Evolutionary conservation across 352 stramenopile genomes (phyloP).

Genomic region (Phytophthora quininea): DNA sequence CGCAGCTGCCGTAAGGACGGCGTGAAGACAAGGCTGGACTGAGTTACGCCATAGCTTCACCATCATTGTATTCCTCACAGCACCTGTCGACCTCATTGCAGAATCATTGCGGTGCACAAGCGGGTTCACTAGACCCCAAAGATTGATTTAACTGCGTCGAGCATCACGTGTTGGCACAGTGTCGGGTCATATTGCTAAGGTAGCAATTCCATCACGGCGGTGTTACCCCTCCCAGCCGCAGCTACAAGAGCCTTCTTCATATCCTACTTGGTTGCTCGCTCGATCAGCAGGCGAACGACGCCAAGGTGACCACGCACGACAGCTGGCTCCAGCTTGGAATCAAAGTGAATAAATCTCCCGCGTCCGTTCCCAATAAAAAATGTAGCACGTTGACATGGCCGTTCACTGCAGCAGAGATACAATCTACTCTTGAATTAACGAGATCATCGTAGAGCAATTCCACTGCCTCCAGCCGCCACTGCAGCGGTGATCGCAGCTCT

Average conservation of each 20-base stretch:
- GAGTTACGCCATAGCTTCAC: too few species aligned
- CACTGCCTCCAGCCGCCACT: too few species aligned
- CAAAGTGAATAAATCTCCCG: not conserved
- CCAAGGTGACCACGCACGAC: not conserved
- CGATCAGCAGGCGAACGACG: not conserved
- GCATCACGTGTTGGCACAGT: not conserved
- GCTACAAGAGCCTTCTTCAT: not conserved
- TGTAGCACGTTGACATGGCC: not conserved
- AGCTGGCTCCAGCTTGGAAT: not conserved
- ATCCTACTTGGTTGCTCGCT: too few species aligned
- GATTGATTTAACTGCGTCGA: not conserved
- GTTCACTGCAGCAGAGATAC: too few species aligned
- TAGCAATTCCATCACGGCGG: not conserved
- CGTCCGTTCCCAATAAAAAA: not conserved
- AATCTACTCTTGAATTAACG: too few species aligned
- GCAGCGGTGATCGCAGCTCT: too few species aligned
- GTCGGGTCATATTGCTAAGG: not conserved
- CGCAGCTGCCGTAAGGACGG: too few species aligned
- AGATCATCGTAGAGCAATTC: too few species aligned
- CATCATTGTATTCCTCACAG: too few species aligned
- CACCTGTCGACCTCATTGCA: too few species aligned
- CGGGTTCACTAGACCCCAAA: not conserved
- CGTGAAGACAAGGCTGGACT: too few species aligned
- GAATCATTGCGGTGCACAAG: not conserved
- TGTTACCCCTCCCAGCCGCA: not conserved